Evolutionary conservation across 768 basidiomycete species (phyloP).

Genomic region (Tricholoma furcatifolium): DNA sequence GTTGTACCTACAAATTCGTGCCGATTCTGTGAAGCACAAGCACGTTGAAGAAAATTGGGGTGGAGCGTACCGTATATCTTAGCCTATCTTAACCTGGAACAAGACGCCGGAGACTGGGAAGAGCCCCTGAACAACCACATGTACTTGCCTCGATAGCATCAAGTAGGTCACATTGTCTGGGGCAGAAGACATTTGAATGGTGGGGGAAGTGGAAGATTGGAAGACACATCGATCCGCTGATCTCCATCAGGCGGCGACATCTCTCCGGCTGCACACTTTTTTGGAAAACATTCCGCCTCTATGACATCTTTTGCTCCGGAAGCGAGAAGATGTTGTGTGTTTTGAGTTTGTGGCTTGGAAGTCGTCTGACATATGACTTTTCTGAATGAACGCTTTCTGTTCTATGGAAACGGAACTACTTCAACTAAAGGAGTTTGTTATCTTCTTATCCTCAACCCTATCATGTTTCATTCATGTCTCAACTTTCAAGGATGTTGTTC

Average conservation of each 20-base stretch:
- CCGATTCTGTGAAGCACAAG: too few species aligned
- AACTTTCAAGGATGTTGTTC: background rate
- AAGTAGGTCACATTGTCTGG: background rate
- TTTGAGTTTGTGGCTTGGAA: background rate
- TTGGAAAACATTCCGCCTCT: background rate
- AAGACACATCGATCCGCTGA: slow-evolving; percentile 2
- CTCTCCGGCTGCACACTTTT: background rate
- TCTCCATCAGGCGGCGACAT: slow-evolving; percentile 6
- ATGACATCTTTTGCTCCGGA: background rate
- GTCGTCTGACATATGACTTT: background rate
- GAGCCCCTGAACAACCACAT: too few species aligned
- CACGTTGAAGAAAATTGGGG: too few species aligned
- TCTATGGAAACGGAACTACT: slow-evolving; percentile 1
- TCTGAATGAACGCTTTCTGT: background rate
- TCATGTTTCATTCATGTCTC: too few species aligned
- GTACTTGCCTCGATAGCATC: background rate
- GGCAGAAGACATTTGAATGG: background rate
- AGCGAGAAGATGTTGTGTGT: too few species aligned
- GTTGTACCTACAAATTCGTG: too few species aligned
- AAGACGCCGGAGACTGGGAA: too few species aligned
- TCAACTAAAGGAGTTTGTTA: background rate
- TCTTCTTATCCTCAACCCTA: background rate
- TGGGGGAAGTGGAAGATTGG: background rate
- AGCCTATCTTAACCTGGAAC: too few species aligned
- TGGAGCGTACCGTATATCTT: too few species aligned